Conservation (phyloP, 2,329 filamentous ascomycete genomes). For the Colletotrichum karsti region DNA sequence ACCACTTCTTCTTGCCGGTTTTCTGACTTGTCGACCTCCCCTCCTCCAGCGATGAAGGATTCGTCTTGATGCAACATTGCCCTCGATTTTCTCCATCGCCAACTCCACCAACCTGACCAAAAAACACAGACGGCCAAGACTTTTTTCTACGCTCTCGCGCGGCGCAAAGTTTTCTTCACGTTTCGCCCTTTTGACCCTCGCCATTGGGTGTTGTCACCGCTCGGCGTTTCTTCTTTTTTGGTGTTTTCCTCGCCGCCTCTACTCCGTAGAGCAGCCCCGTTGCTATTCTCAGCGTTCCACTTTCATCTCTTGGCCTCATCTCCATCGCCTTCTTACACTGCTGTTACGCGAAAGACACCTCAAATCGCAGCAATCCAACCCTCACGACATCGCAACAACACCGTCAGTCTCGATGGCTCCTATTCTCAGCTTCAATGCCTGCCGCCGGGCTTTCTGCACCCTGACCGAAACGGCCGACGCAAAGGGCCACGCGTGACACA, state of each 20-base stretch:
- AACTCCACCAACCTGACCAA: background rate
- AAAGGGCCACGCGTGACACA: background rate
- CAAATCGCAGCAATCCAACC: background rate
- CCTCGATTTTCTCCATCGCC: background rate
- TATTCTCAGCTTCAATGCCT: background rate
- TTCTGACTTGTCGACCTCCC: background rate
- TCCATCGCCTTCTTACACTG: conserved; percentile 17
- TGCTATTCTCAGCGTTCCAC: conserved; percentile 27
- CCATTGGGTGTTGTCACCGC: background rate
- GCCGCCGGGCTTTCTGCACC: background rate
- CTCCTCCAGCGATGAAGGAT: conserved; percentile 1
- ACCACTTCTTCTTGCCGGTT: background rate
- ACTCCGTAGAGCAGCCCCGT: too few relatives aligned
- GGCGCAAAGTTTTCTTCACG: background rate
- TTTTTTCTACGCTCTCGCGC: background rate
- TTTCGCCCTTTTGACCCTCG: background rate
- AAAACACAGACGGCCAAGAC: conserved; percentile 27
- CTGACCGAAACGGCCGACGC: background rate
- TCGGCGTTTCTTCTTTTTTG: background rate
- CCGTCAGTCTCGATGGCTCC: conserved; percentile 2
- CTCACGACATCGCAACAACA: background rate
- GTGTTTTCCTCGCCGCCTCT: background rate
- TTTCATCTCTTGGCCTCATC: conserved; percentile 3
- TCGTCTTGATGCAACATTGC: conserved; percentile 19
- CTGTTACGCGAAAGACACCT: background rate